These are phyloP conservation scores for Halenospora varia DNA, from an alignment of 495 filamentous ascomycete species.

Conservation along the genomic window DNA sequence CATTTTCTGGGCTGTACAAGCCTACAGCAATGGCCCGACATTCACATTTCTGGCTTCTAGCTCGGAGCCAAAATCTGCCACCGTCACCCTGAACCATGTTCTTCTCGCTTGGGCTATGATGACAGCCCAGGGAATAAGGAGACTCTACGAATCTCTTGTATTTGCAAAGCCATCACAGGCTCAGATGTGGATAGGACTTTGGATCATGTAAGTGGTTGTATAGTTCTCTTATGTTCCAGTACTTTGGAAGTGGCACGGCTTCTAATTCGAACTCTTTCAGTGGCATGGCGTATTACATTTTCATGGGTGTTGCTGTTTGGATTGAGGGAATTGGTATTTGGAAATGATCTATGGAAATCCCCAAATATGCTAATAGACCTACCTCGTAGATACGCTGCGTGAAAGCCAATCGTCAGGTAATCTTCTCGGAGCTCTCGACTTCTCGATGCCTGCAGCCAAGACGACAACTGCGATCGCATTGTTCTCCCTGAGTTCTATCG, in stretches of 20 bases:
- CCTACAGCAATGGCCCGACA: constrained; percentile 50
- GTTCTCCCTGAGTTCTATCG: constrained; percentile 69
- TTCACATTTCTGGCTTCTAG: constrained; percentile 38
- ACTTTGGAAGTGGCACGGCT: neutral
- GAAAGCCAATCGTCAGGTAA: neutral
- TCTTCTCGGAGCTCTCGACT: constrained; percentile 19
- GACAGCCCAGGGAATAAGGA: constrained; percentile 65
- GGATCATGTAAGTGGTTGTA: constrained; percentile 50
- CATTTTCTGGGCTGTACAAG: constrained; percentile 71
- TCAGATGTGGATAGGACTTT: constrained; percentile 76
- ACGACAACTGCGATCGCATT: constrained; percentile 56
- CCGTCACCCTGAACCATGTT: constrained; percentile 63
- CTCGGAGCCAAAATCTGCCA: constrained; percentile 28
- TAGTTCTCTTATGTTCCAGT: neutral
- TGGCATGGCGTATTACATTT: constrained; percentile 74
- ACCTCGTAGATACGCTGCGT: constrained; percentile 11
- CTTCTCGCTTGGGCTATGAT: constrained; percentile 66
- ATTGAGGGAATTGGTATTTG: constrained; percentile 73
- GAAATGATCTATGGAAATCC: neutral
- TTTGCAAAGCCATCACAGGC: constrained; percentile 60
- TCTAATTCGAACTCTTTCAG: neutral
- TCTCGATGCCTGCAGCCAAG: constrained; percentile 42
- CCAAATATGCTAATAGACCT: neutral
- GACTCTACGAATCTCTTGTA: constrained; percentile 66
- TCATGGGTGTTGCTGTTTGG: constrained; percentile 73